Percentiles rank a stretch among this genome's conserved stretches.
Evolutionary conservation across 306 rosid species (phyloP).

Genomic region (Begonia loranthoides): DNA sequence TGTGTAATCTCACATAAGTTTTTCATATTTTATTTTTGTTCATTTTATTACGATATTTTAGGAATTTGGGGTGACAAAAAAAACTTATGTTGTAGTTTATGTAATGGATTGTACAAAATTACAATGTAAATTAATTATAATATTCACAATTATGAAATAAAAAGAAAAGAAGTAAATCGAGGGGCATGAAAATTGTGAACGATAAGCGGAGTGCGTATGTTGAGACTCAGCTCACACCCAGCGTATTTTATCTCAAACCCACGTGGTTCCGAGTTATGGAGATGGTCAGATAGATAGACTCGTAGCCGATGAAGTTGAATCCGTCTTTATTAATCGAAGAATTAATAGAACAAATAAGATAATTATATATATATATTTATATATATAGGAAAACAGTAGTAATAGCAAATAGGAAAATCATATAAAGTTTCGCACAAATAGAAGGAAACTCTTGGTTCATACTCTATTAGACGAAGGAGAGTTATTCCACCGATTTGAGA

Average conservation of each 20-base stretch:
- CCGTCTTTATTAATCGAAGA: neutral
- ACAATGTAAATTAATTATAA: too few relatives aligned
- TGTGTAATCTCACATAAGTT: too few relatives aligned
- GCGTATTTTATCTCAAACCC: constrained; percentile 30
- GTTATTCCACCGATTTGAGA: constrained; percentile 55
- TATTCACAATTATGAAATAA: too few relatives aligned
- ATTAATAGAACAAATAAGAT: neutral
- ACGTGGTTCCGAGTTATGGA: neutral
- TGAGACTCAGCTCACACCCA: constrained; percentile 4
- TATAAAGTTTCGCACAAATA: neutral
- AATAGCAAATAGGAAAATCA: constrained; percentile 3
- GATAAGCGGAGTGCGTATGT: constrained; percentile 15
- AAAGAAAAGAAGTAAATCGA: too few relatives aligned
- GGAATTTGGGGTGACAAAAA: too few relatives aligned
- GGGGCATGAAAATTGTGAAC: too few relatives aligned
- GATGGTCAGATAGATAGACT: neutral
- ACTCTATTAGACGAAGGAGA: constrained; percentile 50
- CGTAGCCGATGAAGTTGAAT: constrained; percentile 14
- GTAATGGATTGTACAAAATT: too few relatives aligned
- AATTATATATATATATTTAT: neutral
- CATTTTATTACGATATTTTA: too few relatives aligned
- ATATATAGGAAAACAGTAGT: neutral
- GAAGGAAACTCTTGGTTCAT: constrained; percentile 39
- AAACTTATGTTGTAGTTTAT: too few relatives aligned
- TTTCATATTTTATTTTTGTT: too few relatives aligned